Percentiles rank a stretch among this genome's conserved stretches.
phyloP scores from a whole-genome alignment of 2,329 filamentous ascomycete genomes.

The Colletotrichum tabaci region DNA sequence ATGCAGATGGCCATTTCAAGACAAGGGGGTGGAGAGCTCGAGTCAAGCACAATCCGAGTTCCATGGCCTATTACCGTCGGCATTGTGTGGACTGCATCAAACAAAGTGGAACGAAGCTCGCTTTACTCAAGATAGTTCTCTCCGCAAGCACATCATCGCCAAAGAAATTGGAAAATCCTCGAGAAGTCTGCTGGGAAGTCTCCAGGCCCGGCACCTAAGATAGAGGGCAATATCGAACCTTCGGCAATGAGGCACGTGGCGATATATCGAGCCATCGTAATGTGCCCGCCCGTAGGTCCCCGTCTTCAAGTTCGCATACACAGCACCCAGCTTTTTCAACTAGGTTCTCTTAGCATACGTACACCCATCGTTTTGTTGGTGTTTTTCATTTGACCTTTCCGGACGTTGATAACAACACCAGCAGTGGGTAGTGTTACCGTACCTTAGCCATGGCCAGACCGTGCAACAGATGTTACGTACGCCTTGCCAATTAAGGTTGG shows the following conservation, averaged over 20 bases:
- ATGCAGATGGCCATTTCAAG: not conserved
- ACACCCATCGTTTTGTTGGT: too few species aligned
- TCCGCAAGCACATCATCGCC: not conserved
- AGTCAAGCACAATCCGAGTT: not conserved
- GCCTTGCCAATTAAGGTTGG: conserved; percentile 26
- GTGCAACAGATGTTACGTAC: not conserved
- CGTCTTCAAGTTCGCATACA: not conserved
- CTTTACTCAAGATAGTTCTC: not conserved
- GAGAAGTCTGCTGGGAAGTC: not conserved
- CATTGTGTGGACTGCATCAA: not conserved
- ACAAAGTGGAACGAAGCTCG: not conserved
- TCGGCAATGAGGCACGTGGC: not conserved
- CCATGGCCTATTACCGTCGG: not conserved
- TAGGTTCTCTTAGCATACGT: too few species aligned
- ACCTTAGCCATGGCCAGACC: not conserved
- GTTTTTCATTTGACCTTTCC: too few species aligned
- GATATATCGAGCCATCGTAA: not conserved
- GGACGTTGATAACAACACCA: not conserved
- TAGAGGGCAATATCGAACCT: too few species aligned
- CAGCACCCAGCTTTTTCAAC: too few species aligned
- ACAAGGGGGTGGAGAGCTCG: not conserved
- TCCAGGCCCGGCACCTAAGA: too few species aligned
- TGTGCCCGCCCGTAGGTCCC: not conserved
- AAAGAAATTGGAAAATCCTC: not conserved
- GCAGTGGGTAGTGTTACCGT: not conserved